Base-by-base conservation (phyloP, 1,139 yeast species). In the Schwanniomyces etchellsii region DNA sequence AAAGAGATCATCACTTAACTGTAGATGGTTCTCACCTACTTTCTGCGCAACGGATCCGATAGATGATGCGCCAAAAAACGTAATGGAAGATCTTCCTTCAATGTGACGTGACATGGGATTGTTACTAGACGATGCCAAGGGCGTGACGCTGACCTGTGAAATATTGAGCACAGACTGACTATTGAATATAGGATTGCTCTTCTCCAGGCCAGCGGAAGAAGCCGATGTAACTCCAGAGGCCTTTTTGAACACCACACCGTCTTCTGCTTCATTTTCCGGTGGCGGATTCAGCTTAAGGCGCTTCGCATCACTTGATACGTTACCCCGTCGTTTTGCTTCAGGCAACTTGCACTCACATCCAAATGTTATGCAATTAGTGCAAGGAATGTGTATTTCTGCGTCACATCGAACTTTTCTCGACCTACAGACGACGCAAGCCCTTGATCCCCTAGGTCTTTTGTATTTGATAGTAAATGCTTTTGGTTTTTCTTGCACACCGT, bases 351-450 rank as follows among this genome's bases (percentile, higher is more conserved):
- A 81, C 38, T 78, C 86, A 50, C 85, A 77, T 2, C 84, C 83
- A 56, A 81, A 81, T 1, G 88, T 82, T 29, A 78, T 70, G 49
- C 89, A 81, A 51, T 81, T 81, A 18, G 88, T 78, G 48, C 89
- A 81, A 3, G 89, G 89, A 44, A 78, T 77, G 44, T 79, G 83
- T 30, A 76, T 74, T 36, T 68, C 74, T 4, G 77, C 76, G 61
- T 79, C 64, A 74, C 88, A 79, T 20, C 89, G 65, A 11, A 80
- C 89, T 48, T 81, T 81, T 26, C 89, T 57, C n/a, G 80, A 68
- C 33, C 83, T 77, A 51, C 89, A 81, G 10, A 68, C 69, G 10
- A 66, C 61, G 42, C 79, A 74, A 1, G 79, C 80, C 31, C 74
- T 48, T 5, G 69, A 55, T 2, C 78, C 75, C 35, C 79, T 49